A percentile compares a stretch with the other conserved stretches of the same genome.
Conservation (phyloP, 305 asterid genomes). For the Nicotiana rustica region DNA sequence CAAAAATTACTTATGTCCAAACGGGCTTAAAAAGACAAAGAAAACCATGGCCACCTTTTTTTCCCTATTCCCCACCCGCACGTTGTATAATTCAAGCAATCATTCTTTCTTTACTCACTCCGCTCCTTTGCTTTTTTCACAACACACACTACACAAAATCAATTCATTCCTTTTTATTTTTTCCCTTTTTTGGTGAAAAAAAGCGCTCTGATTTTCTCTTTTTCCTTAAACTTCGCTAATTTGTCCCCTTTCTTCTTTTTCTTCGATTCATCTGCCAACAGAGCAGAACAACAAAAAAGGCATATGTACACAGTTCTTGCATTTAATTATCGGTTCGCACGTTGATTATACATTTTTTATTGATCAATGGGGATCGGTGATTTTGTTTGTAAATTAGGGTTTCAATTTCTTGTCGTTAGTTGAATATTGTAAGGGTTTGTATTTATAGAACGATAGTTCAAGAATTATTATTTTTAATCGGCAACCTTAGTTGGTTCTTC, state of each 20-base stretch:
- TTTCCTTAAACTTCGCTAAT: constrained; percentile 62
- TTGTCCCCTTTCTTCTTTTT: constrained; percentile 53
- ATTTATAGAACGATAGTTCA: constrained; percentile 50
- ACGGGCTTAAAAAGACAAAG: neutral
- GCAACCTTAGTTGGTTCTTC: constrained; percentile 32
- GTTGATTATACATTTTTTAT: constrained; percentile 45
- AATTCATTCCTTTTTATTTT: constrained; percentile 45
- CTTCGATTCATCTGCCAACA: constrained; percentile 16
- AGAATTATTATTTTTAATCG: constrained; percentile 10
- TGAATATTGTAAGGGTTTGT: constrained; percentile 42
- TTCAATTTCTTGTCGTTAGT: constrained; percentile 36
- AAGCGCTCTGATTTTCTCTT: constrained; percentile 32
- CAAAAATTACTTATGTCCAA: too few species aligned
- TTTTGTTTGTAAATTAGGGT: constrained; percentile 54
- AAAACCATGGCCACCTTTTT: constrained; percentile 38
- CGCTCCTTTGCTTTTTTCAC: constrained; percentile 34
- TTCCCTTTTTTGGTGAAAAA: constrained; percentile 32
- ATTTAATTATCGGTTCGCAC: constrained; percentile 24
- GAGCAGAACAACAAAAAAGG: neutral
- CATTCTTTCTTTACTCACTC: constrained; percentile 9
- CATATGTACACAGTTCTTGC: neutral
- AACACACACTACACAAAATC: constrained; percentile 36
- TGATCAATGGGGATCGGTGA: constrained; percentile 54
- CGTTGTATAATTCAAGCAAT: constrained; percentile 26
- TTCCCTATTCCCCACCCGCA: constrained; percentile 20